phyloP scores from a whole-genome alignment of 192 early-diverging fungal species.

The Rhizophagus clarus region DNA sequence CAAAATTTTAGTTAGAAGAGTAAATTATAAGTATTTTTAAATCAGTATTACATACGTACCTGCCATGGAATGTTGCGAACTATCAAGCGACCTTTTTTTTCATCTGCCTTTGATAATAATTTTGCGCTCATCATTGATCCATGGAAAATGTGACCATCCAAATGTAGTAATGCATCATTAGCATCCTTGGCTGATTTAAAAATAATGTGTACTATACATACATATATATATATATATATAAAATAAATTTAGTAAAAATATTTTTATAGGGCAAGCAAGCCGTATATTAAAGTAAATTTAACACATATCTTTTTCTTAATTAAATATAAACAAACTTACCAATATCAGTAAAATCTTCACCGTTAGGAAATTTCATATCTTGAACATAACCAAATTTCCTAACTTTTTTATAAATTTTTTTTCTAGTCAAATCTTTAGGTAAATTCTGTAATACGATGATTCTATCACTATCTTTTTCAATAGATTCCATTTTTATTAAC shows the following conservation, averaged over 20 bases:
- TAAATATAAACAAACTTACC: neutral
- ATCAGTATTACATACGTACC: constrained; percentile 29
- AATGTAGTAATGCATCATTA: constrained; percentile 55
- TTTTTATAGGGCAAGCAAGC: no score
- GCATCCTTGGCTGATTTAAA: constrained; percentile 52
- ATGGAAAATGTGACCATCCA: constrained; percentile 80
- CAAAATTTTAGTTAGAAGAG: neutral
- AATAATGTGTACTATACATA: constrained; percentile 45
- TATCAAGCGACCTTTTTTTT: constrained; percentile 78
- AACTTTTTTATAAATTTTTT: constrained; percentile 77
- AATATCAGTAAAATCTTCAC: neutral
- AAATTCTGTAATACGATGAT: constrained; percentile 60
- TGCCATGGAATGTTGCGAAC: constrained; percentile 87
- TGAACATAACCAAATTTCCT: constrained; percentile 61
- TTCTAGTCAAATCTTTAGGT: constrained; percentile 62
- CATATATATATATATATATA: no score
- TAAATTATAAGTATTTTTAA: neutral
- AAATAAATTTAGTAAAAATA: no score
- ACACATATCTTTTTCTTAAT: neutral
- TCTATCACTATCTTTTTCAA: neutral
- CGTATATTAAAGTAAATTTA: neutral
- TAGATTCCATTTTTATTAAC: constrained; percentile 5
- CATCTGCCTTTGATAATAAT: constrained; percentile 41
- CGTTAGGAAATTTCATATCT: constrained; percentile 64
- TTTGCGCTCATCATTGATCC: constrained; percentile 56